Conservation (phyloP, 345 rosid genomes). For the Stellera chamaejasme region DNA sequence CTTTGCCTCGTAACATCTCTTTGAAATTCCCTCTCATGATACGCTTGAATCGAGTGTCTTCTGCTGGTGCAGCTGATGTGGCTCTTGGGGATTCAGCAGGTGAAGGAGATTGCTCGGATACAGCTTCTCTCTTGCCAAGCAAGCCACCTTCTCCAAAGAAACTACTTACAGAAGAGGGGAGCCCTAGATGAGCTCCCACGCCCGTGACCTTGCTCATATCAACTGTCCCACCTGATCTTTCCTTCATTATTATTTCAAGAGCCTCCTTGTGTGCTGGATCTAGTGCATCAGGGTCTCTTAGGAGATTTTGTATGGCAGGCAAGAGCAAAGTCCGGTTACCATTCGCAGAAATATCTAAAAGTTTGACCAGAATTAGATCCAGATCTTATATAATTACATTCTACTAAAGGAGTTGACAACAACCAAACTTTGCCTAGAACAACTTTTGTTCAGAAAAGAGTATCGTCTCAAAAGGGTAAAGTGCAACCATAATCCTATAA, state of each 20-base stretch:
- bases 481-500: no score
- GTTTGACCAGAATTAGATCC: no score
- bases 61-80: conserved; percentile 26
- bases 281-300: conserved; percentile 66
- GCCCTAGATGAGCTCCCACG: conserved; percentile 85
- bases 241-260: conserved; percentile 72
- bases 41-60: conserved; percentile 79
- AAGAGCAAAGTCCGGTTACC: conserved; percentile 63
- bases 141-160: conserved; percentile 76
- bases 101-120: conserved; percentile 19
- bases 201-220: conserved; percentile 53
- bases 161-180: conserved; percentile 72
- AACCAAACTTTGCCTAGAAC: no score
- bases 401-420: no score
- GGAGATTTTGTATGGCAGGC: conserved; percentile 65
- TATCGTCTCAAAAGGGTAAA: no score
- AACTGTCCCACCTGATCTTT: conserved; percentile 72
- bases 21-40: conserved; percentile 81
- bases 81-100: conserved; percentile 43
- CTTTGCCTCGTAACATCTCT: conserved; percentile 67
- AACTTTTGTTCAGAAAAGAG: no score
- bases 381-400: no score
- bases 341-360: conserved; percentile 54
- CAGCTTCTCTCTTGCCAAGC: conserved; percentile 58
- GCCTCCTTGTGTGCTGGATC: conserved; percentile 95